These are phyloP conservation scores for Pueraria montana DNA, from an alignment of 306 rosid genomes.

Conservation along the genomic window DNA sequence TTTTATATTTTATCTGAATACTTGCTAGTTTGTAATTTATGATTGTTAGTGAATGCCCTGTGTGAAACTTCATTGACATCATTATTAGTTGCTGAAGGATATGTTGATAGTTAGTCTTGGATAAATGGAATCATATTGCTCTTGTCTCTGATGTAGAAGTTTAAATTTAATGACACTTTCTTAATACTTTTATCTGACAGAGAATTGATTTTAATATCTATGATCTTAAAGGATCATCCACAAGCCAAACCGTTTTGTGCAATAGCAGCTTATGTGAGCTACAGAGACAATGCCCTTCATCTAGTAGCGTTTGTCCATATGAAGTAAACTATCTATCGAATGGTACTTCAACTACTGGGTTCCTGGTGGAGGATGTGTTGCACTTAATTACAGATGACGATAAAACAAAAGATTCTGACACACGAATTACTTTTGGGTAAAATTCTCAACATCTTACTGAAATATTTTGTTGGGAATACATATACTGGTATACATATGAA, in stretches of 20 bases:
- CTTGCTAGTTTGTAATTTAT: slow-evolving; percentile 2
- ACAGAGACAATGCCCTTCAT: slow-evolving; percentile 63
- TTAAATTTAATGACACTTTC: slow-evolving; percentile 48
- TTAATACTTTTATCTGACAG: slow-evolving; percentile 55
- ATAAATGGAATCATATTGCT: not conserved
- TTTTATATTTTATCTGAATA: not conserved
- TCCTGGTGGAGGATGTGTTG: slow-evolving; percentile 84
- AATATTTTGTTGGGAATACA: slow-evolving; percentile 18
- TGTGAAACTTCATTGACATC: slow-evolving; percentile 12
- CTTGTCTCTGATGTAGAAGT: slow-evolving; percentile 2
- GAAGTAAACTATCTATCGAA: slow-evolving; percentile 63
- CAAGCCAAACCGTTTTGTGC: slow-evolving; percentile 73
- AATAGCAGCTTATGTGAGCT: slow-evolving; percentile 67
- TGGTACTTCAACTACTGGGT: slow-evolving; percentile 76
- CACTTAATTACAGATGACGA: slow-evolving; percentile 72
- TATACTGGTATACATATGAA: not conserved
- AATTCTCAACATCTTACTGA: slow-evolving; percentile 33
- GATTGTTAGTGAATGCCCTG: not conserved
- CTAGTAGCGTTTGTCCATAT: slow-evolving; percentile 65
- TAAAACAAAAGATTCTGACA: slow-evolving; percentile 45
- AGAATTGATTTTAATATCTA: slow-evolving; percentile 61
- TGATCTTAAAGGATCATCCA: slow-evolving; percentile 68
- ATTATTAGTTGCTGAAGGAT: slow-evolving; percentile 15
- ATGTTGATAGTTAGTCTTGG: slow-evolving; percentile 4
- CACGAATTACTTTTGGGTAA: slow-evolving; percentile 81